A percentile compares a stretch with the other conserved stretches of the same genome.
Conservation (phyloP, 306 rosid species). For the Vigna nakashimae region DNA sequence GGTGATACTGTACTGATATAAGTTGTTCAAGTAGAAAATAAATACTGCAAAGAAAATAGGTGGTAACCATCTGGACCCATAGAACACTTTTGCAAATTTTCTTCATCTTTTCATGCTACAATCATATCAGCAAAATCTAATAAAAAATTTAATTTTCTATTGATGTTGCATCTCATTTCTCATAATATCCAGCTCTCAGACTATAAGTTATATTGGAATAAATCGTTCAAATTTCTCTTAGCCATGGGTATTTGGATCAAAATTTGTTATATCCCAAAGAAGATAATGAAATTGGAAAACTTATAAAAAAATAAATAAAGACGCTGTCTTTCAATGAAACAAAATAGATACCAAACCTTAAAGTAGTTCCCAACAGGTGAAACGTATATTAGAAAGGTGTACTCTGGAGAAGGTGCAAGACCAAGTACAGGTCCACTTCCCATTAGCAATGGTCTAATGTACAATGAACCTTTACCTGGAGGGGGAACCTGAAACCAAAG, state of each 20-base stretch:
- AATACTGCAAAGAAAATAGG: too few species aligned
- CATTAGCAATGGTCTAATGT: constrained; percentile 93
- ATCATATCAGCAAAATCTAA: constrained; percentile 15
- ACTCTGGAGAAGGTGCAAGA: constrained; percentile 97
- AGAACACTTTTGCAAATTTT: constrained; percentile 14
- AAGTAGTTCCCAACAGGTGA: constrained; percentile 99
- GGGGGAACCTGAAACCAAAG: constrained; percentile 84
- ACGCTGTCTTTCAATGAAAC: not conserved
- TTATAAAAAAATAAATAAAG: constrained; percentile 23
- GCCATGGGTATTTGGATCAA: constrained; percentile 2
- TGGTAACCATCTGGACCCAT: not conserved
- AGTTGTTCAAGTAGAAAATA: constrained; percentile 26
- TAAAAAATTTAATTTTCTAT: not conserved
- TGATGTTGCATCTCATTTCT: constrained; percentile 11
- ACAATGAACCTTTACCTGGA: constrained; percentile 88
- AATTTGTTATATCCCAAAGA: constrained; percentile 11
- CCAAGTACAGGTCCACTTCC: constrained; percentile 99
- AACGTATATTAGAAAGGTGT: constrained; percentile 90
- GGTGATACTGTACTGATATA: not conserved
- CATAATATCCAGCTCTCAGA: constrained; percentile 2
- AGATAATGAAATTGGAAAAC: constrained; percentile 22
- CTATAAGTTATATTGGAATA: constrained; percentile 17
- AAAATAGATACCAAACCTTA: constrained; percentile 63
- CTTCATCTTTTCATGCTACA: constrained; percentile 11
- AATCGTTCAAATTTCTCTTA: constrained; percentile 16